Evolutionary conservation across 2,329 filamentous ascomycete genomes (phyloP).

Genomic region (Diplodia corticola): DNA sequence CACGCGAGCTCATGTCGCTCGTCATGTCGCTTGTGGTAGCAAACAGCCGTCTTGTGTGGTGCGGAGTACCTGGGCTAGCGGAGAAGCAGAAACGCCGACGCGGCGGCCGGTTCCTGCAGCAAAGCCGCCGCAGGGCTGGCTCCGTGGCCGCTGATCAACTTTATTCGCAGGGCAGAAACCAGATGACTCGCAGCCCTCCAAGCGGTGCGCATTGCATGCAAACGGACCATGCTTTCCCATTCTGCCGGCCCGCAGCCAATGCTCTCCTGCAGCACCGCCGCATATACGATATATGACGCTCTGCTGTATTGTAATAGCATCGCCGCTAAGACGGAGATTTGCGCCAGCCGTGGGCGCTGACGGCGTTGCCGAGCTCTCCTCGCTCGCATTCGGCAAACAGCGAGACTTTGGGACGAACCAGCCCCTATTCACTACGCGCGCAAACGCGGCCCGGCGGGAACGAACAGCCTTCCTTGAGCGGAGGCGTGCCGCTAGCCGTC

Average conservation of each 20-base stretch:
- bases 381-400: too few species aligned
- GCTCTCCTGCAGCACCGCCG: not conserved
- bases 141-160: slow-evolving; percentile 10
- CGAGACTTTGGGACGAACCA: not conserved
- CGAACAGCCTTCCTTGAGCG: not conserved
- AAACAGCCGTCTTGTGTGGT: not conserved
- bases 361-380: not conserved
- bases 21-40: not conserved
- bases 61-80: not conserved
- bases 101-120: too few species aligned
- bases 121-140: not conserved
- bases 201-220: too few species aligned
- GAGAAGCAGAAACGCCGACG: not conserved
- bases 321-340: slow-evolving; percentile 6
- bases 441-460: not conserved
- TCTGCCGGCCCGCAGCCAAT: not conserved
- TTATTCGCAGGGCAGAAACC: not conserved
- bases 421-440: slow-evolving; percentile 9
- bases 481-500: not conserved
- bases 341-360: not conserved
- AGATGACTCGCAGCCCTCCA: not conserved
- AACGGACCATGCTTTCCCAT: too few species aligned
- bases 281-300: not conserved
- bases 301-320: not conserved
- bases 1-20: slow-evolving; percentile 3